phyloP scores from a whole-genome alignment of 352 stramenopile species.

The Globisporangium alternatum region DNA sequence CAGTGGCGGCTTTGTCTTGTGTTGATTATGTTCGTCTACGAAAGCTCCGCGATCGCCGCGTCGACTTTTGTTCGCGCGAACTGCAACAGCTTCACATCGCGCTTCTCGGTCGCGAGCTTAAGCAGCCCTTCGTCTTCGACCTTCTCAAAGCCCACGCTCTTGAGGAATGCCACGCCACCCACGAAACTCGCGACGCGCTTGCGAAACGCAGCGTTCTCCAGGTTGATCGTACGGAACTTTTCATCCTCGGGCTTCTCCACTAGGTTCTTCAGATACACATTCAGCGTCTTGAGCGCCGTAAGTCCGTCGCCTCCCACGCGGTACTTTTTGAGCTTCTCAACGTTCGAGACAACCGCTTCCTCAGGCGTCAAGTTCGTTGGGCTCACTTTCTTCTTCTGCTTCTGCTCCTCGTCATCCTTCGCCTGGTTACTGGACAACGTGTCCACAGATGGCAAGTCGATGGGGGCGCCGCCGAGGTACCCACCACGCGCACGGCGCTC shows the following conservation, averaged over 20 bases:
- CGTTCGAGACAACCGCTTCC: slow-evolving; percentile 68
- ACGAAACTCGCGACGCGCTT: slow-evolving; percentile 84
- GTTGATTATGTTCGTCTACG: slow-evolving; percentile 7
- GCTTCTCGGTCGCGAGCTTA: slow-evolving; percentile 58
- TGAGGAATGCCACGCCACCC: slow-evolving; percentile 83
- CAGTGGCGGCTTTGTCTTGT: neutral
- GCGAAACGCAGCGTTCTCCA: slow-evolving; percentile 89
- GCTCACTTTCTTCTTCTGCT: slow-evolving; percentile 37
- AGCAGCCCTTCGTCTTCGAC: slow-evolving; percentile 64
- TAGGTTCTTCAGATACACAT: slow-evolving; percentile 88
- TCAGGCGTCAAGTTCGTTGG: slow-evolving; percentile 44
- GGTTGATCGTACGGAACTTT: slow-evolving; percentile 90
- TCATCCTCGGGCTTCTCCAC: slow-evolving; percentile 85
- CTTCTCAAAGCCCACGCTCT: slow-evolving; percentile 88
- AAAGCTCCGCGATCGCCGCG: slow-evolving; percentile 64
- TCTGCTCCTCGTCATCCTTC: slow-evolving; percentile 18
- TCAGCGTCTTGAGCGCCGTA: slow-evolving; percentile 79
- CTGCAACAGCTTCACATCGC: slow-evolving; percentile 58
- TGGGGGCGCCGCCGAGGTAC: slow-evolving; percentile 65
- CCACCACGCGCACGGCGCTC: slow-evolving; percentile 82
- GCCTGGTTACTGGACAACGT: slow-evolving; percentile 18
- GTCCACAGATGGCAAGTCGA: slow-evolving; percentile 45
- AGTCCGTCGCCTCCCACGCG: slow-evolving; percentile 78
- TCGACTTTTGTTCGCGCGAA: slow-evolving; percentile 57
- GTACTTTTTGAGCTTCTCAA: slow-evolving; percentile 85